Conservation (phyloP, 306 rosid genomes). For the Dalbergia cochinchinensis region DNA sequence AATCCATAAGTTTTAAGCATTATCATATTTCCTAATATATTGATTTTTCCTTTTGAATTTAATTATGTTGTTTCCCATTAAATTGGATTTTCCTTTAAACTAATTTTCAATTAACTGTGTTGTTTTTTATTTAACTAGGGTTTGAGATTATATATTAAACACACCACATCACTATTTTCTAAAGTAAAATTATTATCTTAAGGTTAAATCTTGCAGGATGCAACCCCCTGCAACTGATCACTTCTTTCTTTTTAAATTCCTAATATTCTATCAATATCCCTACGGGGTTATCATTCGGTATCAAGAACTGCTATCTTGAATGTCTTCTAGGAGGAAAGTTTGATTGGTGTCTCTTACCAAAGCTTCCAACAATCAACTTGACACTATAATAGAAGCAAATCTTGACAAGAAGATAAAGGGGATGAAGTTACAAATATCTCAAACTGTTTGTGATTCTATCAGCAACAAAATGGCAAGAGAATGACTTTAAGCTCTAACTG, state of each 20-base stretch:
- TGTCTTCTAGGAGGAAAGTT: not conserved
- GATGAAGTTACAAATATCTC: conserved; percentile 15
- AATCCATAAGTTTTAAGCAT: not conserved
- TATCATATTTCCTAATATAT: not conserved
- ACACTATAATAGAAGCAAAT: not conserved
- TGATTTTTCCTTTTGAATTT: not conserved
- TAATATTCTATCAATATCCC: too few relatives aligned
- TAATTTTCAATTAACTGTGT: conserved; percentile 12
- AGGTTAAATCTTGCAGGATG: not conserved
- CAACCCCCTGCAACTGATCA: not conserved
- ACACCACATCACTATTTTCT: not conserved
- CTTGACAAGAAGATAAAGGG: conserved; percentile 16
- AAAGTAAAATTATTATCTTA: not conserved
- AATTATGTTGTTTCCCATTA: not conserved
- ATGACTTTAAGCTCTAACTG: conserved; percentile 18
- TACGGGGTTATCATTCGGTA: not conserved
- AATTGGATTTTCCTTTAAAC: conserved; percentile 1
- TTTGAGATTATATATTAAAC: not conserved
- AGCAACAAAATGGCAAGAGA: conserved; percentile 21
- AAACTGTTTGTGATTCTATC: conserved; percentile 9
- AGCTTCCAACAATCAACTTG: conserved; percentile 14
- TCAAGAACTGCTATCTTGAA: not conserved
- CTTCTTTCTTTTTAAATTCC: not conserved
- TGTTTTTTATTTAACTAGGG: conserved; percentile 8
- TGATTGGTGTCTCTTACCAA: not conserved